Percentiles rank a stretch among this genome's conserved stretches.
These are phyloP conservation scores for Apiospora malaysiana DNA, from an alignment of 2,329 filamentous ascomycete genomes.

Conservation along the genomic window DNA sequence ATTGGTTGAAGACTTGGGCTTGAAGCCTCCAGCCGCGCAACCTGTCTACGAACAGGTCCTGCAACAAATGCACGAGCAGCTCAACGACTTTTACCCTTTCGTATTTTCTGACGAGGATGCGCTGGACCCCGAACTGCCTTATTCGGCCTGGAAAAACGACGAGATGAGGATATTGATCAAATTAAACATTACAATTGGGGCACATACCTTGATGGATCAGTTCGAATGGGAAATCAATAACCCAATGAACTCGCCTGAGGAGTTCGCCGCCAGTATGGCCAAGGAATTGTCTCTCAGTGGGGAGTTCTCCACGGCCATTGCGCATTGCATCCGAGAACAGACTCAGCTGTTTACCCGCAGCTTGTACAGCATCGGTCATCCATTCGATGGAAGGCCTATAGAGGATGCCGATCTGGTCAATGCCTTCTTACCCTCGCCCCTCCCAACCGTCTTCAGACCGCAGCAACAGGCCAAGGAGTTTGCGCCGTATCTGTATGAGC, in stretches of 20 bases:
- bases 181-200: slow-evolving; percentile 95
- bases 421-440: slow-evolving; percentile 84
- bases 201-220: slow-evolving; percentile 92
- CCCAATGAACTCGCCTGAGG: slow-evolving; percentile 89
- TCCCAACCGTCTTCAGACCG: slow-evolving; percentile 84
- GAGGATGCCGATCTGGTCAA: slow-evolving; percentile 89
- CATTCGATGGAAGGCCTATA: slow-evolving; percentile 91
- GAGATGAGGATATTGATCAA: slow-evolving; percentile 98
- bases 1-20: slow-evolving; percentile 87
- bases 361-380: slow-evolving; percentile 89
- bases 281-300: slow-evolving; percentile 88
- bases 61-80: slow-evolving; percentile 82
- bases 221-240: slow-evolving; percentile 99
- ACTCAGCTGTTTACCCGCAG: slow-evolving; percentile 92
- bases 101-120: slow-evolving; percentile 89
- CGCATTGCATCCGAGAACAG: slow-evolving; percentile 96
- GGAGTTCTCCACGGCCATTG: slow-evolving; percentile 96
- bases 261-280: slow-evolving; percentile 90
- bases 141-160: slow-evolving; percentile 96
- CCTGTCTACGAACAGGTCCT: slow-evolving; percentile 66
- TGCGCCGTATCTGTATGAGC: slow-evolving; percentile 90
- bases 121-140: slow-evolving; percentile 86
- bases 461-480: slow-evolving; percentile 94
- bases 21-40: slow-evolving; percentile 73
- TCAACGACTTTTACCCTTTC: slow-evolving; percentile 92